Evolutionary conservation across 768 basidiomycete genomes (phyloP), one percentile per base, ranked within the genome.

Genomic region (Auriscalpium orientale): DNA sequence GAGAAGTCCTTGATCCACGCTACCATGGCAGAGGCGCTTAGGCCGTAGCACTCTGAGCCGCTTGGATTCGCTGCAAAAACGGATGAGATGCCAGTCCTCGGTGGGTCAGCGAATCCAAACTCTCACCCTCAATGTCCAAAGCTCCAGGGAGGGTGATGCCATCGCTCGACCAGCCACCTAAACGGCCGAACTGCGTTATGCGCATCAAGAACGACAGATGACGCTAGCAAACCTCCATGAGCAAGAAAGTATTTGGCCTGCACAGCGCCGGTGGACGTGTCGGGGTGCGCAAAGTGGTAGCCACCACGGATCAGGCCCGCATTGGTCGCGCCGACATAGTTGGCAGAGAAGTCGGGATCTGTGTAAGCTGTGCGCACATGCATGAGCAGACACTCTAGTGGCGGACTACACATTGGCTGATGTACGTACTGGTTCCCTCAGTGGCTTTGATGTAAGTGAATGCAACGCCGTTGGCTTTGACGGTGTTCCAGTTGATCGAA

Each of bases 361-460:
- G n/a, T 68, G 61, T 75, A 83, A 1, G 66, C 66, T 70, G 6
- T 10, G 3, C 28, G 34, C 37, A 15, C 40, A 43, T 13, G 18
- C 40, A 43, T 43, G 13, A 43, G 15, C 40, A 13, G 15, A 43
- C 40, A 18, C 6, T 28, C 28, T 28, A 28, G 28, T 28, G 28
- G 28, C 28, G 28, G 28, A 28, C 28, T 28, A 28, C 28, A 7
- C 28, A 18, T 43, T 16, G 38, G 38, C 16, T 7, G 4, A 7
- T 28, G 28, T 8, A 62, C 72, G 55, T 51, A 82, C 81, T 64
- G 18, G 74, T 82, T 9, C 79, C 78, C 64, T 86, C 83, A 2
- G 84, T 86, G 9, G 83, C 84, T 64, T 85, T 86, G 76, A 86
- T 84, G 64, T 76, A 85, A 3, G 70, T 80, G 61, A 83, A 86